Evolutionary conservation across 2,329 filamentous ascomycete species (phyloP), one percentile per base, ranked within the genome.

Genomic region (Rhynchosporium secalis): DNA sequence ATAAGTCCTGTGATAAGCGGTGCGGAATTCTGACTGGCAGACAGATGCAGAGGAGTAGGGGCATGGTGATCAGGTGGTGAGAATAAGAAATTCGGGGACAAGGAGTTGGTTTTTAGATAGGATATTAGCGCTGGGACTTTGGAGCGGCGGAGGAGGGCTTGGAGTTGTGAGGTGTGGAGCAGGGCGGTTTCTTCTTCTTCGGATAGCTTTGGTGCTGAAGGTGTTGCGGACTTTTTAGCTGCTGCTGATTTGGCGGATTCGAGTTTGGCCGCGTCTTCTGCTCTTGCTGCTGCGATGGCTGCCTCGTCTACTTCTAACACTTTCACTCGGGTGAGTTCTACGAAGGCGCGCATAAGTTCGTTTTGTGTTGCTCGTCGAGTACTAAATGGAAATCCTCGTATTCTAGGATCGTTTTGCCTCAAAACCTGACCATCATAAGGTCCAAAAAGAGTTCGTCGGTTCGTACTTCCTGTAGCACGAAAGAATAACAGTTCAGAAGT

Each of bases 291-390:
- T 20, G 78, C 77, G 6, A 88, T 75, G 12, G 86, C 82, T 3
- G 80, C 82, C 66, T 92, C 89, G 62, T 91, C 83, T 33, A 98
- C 83, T 65, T 90, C 88, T 55, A 86, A 86, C 52, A 96, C 83
- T 76, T 99, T 97, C 15, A 97, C 83, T 15, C 95, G 83, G 0
- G 95, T 99, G 38, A 99, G 82, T 77, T 99, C 95, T 65, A 96
- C 90, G 71, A 97, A 99, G 0, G 90, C 90, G 45, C 94, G 86
- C 89, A 98, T 95, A 0, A 99, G 86, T 75, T 99, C 95, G 54
- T 89, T 91, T 72, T 98, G 93, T 0, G 95, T 99, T 0, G 95
- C 92, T 62, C 95, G 83, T 12, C 92, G 85, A 8, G 95, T 99
- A 74, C 84, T 96, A 75, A 99, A 99, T 0, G 95, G 95, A 66